phyloP scores from a whole-genome alignment of 257 asterid species.

The Solanum clarkiae region DNA sequence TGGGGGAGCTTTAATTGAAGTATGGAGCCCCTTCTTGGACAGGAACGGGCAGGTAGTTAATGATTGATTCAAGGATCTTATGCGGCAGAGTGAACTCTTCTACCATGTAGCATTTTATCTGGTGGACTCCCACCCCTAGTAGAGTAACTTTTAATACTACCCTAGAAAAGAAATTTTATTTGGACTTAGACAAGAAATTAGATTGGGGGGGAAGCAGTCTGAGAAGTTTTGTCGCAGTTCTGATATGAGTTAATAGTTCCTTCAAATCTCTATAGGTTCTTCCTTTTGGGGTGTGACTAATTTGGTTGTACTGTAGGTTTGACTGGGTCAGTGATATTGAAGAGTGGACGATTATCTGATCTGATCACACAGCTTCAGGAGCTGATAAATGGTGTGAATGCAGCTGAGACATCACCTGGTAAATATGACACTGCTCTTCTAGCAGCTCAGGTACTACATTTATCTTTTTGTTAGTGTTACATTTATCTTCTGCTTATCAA shows the following conservation, averaged over 20 bases:
- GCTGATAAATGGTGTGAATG: constrained; percentile 50
- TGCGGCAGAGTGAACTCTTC: background rate
- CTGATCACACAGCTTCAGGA: constrained; percentile 63
- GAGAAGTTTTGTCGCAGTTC: background rate
- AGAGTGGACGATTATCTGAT: constrained; percentile 63
- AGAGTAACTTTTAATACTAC: background rate
- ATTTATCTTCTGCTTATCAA: background rate
- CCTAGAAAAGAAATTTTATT: background rate
- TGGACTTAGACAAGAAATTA: background rate
- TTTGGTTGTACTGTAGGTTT: constrained; percentile 7
- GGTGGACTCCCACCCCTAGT: background rate
- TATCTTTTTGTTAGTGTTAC: background rate
- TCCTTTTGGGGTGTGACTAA: background rate
- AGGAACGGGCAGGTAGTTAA: background rate
- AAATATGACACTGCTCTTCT: constrained; percentile 64
- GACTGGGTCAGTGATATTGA: constrained; percentile 56
- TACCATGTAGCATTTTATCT: background rate
- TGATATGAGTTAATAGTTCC: background rate
- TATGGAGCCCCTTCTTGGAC: background rate
- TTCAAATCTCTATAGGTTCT: background rate
- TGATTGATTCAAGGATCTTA: background rate
- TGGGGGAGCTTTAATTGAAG: background rate
- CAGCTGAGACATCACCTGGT: constrained; percentile 69
- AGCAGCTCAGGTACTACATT: constrained; percentile 53
- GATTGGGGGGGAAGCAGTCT: background rate